Base-by-base conservation (phyloP, 345 rosid genomes). In the Hibiscus syriacus region DNA sequence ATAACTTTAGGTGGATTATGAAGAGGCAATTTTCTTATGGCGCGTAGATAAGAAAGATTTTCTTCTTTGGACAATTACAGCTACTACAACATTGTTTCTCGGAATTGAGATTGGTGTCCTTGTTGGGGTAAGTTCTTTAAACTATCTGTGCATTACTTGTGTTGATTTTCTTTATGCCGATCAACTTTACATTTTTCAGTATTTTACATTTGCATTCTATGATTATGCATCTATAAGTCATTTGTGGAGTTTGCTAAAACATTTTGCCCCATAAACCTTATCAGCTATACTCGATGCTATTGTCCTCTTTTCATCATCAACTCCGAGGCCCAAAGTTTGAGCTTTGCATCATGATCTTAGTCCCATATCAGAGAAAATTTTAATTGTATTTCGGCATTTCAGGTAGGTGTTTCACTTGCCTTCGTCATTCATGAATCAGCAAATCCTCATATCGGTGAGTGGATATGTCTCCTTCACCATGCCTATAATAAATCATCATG, bases 391-490 rank as follows among this genome's bases (percentile, higher is more conserved):
- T 70, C 80, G 39, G 9, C 39, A 77, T 72, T 81, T 73, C 70
- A 95, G 97, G 96, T 92, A 70, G 98, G 97, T 49, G 90, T 76
- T 78, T 88, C 99, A 17, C 97, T 95, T 74, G 97, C 98, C 70
- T 95, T 92, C 65, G 99, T 95, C 66, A 95, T 95, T 77, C 96
- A 90, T 20, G 99, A 95, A 80, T 95, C 99, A 45, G 99, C 99
- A 77, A 95, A 95, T 81, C 99, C 99, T 66, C 98, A 90, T 74
- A 92, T 91, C 13, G 99, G 99, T 89, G 81, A 77, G 92, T 72
- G 66, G 43, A 67, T 66, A 67, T 56, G 25, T 62, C 8, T 22
- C 39, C 54, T 17, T 38, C 39, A 22, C 23, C 41, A 43, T 8
- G 14, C 11, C 10, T 36, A 16, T 25, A 10, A n/a, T 69, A 26